Percentiles rank a stretch among this genome's conserved stretches.
Evolutionary conservation across 2,329 filamentous ascomycete genomes (phyloP).

Genomic region (Cercospora sp.): DNA sequence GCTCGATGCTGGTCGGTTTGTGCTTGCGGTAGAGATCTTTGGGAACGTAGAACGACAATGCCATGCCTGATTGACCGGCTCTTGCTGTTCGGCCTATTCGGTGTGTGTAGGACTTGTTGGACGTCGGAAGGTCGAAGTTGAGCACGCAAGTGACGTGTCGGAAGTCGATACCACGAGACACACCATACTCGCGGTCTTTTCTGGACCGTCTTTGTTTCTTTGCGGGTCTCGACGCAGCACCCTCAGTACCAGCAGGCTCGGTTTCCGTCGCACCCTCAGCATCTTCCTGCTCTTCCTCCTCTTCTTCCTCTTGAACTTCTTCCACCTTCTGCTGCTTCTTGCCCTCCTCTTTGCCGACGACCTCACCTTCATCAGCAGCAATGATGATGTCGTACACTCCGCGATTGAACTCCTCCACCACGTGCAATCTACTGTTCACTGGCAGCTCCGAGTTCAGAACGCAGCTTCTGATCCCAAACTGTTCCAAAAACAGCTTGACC

Average conservation of each 20-base stretch:
- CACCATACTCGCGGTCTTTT: constrained; percentile 82
- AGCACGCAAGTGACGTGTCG: constrained; percentile 91
- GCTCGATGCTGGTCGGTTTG: constrained; percentile 75
- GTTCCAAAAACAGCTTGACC: constrained; percentile 91
- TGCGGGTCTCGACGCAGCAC: constrained; percentile 34
- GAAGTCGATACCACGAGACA: constrained; percentile 97
- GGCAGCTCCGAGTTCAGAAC: constrained; percentile 93
- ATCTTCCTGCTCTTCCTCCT: constrained; percentile 34
- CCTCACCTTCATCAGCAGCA: constrained; percentile 86
- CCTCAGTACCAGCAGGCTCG: constrained; percentile 32
- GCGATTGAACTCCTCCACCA: constrained; percentile 96
- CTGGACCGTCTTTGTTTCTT: constrained; percentile 65
- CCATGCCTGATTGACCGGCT: constrained; percentile 88
- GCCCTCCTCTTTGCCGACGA: constrained; percentile 65
- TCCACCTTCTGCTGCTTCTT: constrained; percentile 36
- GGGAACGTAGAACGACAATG: constrained; percentile 91
- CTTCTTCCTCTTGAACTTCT: constrained; percentile 37
- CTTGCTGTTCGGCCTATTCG: constrained; percentile 91
- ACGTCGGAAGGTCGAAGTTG: constrained; percentile 92
- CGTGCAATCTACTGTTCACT: constrained; percentile 87
- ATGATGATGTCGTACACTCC: constrained; percentile 98
- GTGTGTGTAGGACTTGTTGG: constrained; percentile 92
- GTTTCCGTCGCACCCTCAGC: constrained; percentile 16
- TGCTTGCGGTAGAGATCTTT: constrained; percentile 82
- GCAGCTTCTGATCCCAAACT: constrained; percentile 92